phyloP scores from a whole-genome alignment of 306 rosid genomes.

The Elaeagnus macrophylla region DNA sequence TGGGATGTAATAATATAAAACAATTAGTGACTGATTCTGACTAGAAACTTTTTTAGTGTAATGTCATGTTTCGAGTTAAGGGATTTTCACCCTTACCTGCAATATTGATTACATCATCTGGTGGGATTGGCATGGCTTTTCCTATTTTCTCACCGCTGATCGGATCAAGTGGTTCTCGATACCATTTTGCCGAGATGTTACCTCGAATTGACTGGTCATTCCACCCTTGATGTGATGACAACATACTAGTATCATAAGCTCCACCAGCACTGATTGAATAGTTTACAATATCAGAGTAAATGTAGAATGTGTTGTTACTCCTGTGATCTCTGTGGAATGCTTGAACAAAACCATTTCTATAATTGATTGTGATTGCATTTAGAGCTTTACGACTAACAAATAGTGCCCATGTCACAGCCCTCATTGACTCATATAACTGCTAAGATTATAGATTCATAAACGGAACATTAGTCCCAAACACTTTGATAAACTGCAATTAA shows the following conservation, averaged over 20 bases:
- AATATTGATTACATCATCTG: slow-evolving; percentile 77
- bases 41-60: too few species aligned
- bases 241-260: slow-evolving; percentile 20
- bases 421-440: slow-evolving; percentile 92
- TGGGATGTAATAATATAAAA: too few species aligned
- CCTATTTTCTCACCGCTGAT: slow-evolving; percentile 74
- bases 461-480: slow-evolving; percentile 10
- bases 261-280: slow-evolving; percentile 58
- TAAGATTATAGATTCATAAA: slow-evolving; percentile 27
- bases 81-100: slow-evolving; percentile 2
- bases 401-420: slow-evolving; percentile 79
- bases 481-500: slow-evolving; percentile 1
- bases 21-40: too few species aligned
- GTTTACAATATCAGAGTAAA: slow-evolving; percentile 79
- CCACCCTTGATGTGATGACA: slow-evolving; percentile 51
- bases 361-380: slow-evolving; percentile 83
- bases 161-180: slow-evolving; percentile 87
- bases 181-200: slow-evolving; percentile 82
- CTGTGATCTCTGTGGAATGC: slow-evolving; percentile 88
- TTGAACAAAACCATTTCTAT: slow-evolving; percentile 88
- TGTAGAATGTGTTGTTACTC: slow-evolving; percentile 80
- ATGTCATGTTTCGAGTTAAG: too few species aligned
- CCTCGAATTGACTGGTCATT: slow-evolving; percentile 55
- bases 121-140: slow-evolving; percentile 73
- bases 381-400: slow-evolving; percentile 85